Percentiles rank a stretch among this genome's conserved stretches.
These are phyloP conservation scores for Plasmodium inui DNA, from an alignment of 169 alveolate genomes.

Conservation along the genomic window DNA sequence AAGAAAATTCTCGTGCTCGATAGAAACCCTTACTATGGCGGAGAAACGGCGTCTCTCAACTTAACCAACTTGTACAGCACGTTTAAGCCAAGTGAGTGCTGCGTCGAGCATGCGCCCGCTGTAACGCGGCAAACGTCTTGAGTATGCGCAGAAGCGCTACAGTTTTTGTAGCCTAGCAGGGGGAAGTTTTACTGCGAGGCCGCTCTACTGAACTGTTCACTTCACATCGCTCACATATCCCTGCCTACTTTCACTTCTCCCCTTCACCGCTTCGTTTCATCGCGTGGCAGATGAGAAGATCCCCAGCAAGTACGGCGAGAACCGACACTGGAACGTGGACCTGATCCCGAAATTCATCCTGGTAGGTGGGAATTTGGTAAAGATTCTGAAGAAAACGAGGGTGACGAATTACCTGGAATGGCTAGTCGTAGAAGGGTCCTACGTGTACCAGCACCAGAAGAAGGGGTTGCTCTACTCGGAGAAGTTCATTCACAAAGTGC, in stretches of 20 bases:
- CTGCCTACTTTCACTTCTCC: not conserved
- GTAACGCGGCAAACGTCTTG: not conserved
- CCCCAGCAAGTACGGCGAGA: conserved; percentile 94
- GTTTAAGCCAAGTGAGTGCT: conserved; percentile 91
- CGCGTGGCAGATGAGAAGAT: conserved; percentile 87
- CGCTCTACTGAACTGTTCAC: not conserved
- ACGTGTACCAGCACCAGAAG: conserved; percentile 96
- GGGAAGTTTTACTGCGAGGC: not conserved
- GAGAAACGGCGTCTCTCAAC: conserved; percentile 98
- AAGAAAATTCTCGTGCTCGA: conserved; percentile 97
- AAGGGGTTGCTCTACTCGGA: conserved; percentile 95
- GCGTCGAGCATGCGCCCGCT: not conserved
- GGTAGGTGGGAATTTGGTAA: conserved; percentile 98
- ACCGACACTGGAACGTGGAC: conserved; percentile 99
- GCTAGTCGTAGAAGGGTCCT: conserved; percentile 98
- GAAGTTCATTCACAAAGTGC: conserved; percentile 97
- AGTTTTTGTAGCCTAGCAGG: not conserved
- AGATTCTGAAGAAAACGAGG: conserved; percentile 95
- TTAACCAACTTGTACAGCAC: conserved; percentile 95
- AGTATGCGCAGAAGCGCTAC: not conserved
- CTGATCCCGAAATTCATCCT: conserved; percentile 97
- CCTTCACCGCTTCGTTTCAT: not conserved
- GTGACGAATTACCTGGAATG: conserved; percentile 95
- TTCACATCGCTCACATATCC: not conserved
- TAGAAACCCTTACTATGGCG: conserved; percentile 97